phyloP scores from a whole-genome alignment of 192 early-diverging fungal genomes.

The Anaeromyces robustus region DNA sequence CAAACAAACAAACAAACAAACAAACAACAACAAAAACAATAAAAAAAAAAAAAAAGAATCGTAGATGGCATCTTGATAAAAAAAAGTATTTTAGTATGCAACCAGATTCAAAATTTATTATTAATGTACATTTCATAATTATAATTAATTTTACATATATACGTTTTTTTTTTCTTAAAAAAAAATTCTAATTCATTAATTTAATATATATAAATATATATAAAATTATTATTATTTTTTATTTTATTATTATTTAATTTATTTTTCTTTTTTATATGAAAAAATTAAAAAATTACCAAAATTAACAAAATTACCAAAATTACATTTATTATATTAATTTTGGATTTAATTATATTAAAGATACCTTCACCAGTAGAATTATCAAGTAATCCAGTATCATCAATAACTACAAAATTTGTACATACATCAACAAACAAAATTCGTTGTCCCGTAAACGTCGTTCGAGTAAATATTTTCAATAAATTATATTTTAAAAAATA shows the following conservation, averaged over 20 bases:
- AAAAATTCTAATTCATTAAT: too few relatives aligned
- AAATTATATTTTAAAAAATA: neutral
- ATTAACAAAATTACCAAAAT: too few relatives aligned
- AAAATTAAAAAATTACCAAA: too few relatives aligned
- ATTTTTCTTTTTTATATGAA: too few relatives aligned
- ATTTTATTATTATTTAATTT: too few relatives aligned
- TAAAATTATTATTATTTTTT: too few relatives aligned
- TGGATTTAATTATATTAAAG: slow-evolving; percentile 16
- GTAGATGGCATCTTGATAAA: slow-evolving; percentile 30
- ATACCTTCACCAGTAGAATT: slow-evolving; percentile 52
- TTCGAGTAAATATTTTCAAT: slow-evolving; percentile 35
- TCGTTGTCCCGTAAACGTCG: slow-evolving; percentile 77
- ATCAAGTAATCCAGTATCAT: slow-evolving; percentile 49
- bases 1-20: too few relatives aligned
- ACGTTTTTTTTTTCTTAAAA: neutral
- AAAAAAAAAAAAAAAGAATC: slow-evolving; percentile 16
- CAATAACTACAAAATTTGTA: slow-evolving; percentile 70
- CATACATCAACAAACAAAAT: slow-evolving; percentile 90
- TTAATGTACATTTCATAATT: slow-evolving; percentile 33
- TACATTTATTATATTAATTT: too few relatives aligned
- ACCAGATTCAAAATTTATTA: slow-evolving; percentile 56
- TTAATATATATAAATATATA: too few relatives aligned
- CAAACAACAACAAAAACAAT: too few relatives aligned
- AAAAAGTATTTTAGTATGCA: slow-evolving; percentile 37
- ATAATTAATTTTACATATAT: slow-evolving; percentile 2